A percentile compares a stretch with the other conserved stretches of the same genome.
phyloP scores from a whole-genome alignment of 2,329 filamentous ascomycete species.

The Diaporthe batatas region DNA sequence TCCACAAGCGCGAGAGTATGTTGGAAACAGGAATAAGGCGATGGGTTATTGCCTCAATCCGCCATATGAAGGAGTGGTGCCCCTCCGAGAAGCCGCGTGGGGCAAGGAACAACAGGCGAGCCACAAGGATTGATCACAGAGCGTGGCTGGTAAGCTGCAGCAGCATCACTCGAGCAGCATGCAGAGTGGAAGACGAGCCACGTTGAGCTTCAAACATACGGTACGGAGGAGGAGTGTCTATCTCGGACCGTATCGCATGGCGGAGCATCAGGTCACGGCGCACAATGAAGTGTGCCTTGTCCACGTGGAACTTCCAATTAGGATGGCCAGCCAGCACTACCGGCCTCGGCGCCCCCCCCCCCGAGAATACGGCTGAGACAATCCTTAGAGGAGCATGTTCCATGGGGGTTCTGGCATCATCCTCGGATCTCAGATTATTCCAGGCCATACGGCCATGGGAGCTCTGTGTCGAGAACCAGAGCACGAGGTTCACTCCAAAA shows the following conservation, averaged over 20 bases:
- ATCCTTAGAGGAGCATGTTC: neutral
- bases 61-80: neutral
- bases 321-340: conserved; percentile 20
- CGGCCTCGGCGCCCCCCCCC: neutral
- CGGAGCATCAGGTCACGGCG: neutral
- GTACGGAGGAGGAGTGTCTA: neutral
- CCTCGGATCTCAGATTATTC: neutral
- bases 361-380: neutral
- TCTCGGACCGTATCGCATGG: neutral
- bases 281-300: neutral
- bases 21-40: neutral
- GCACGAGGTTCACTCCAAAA: neutral
- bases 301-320: neutral
- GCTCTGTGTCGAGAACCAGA: neutral
- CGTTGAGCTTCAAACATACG: neutral
- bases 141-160: neutral
- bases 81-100: neutral
- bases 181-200: neutral
- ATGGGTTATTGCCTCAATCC: neutral
- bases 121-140: neutral
- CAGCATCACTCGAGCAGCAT: conserved; percentile 9
- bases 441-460: neutral
- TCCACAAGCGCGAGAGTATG: no score
- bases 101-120: neutral
- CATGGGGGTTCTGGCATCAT: neutral